Conservation (phyloP, 345 rosid species). For the Rhizophora mangle region DNA sequence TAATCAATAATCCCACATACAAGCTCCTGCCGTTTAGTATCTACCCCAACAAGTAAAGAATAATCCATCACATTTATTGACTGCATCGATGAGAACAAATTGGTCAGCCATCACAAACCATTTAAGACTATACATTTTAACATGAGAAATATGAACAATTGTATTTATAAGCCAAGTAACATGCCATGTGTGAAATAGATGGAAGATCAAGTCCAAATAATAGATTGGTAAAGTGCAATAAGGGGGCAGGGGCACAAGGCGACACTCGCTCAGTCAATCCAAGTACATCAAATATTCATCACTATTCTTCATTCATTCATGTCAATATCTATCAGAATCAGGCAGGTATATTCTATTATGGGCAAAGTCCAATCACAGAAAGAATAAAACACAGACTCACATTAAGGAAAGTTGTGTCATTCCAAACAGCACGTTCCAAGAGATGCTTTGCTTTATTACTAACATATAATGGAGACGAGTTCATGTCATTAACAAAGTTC, state of each 20-base stretch:
- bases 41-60: constrained; percentile 89
- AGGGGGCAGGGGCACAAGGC: not conserved
- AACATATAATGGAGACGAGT: constrained; percentile 77
- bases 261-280: no score
- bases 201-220: not conserved
- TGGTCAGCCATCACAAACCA: not conserved
- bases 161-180: not conserved
- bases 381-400: constrained; percentile 45
- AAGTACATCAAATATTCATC: no score
- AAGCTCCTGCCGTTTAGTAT: constrained; percentile 56
- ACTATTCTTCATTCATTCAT: not conserved
- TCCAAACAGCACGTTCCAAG: constrained; percentile 87
- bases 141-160: not conserved
- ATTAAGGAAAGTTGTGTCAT: constrained; percentile 84
- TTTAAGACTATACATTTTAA: not conserved
- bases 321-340: not conserved
- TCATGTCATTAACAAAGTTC: constrained; percentile 95
- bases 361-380: not conserved
- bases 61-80: constrained; percentile 94
- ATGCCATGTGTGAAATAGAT: not conserved
- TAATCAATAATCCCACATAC: constrained; percentile 97
- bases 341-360: no score
- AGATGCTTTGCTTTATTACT: constrained; percentile 68
- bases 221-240: not conserved
- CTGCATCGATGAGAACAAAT: constrained; percentile 37